These are phyloP conservation scores for Emydomyces testavorans DNA, from an alignment of 2,329 filamentous ascomycete species.

Conservation along the genomic window DNA sequence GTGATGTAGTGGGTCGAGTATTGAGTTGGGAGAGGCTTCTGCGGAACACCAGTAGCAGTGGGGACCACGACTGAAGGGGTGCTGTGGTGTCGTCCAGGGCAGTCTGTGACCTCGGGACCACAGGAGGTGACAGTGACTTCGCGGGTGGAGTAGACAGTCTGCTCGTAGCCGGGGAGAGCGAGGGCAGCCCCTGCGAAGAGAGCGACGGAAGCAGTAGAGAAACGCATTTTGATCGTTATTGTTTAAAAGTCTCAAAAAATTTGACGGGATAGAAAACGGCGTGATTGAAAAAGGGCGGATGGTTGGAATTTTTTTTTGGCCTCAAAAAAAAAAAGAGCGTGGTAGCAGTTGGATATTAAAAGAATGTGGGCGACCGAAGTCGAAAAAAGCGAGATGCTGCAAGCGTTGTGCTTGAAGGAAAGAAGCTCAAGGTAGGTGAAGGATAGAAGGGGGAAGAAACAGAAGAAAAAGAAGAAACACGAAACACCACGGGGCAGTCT, in stretches of 20 bases:
- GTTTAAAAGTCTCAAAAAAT: constrained; percentile 7
- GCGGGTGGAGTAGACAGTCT: constrained; percentile 47
- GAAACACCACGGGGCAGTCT: constrained; percentile 13
- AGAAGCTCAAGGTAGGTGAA: constrained; percentile 23
- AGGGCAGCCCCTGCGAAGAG: constrained; percentile 33
- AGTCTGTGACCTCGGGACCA: constrained; percentile 50
- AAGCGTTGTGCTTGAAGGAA: constrained; percentile 19
- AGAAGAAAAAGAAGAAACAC: constrained; percentile 19
- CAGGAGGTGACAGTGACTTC: constrained; percentile 53
- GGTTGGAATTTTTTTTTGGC: background rate
- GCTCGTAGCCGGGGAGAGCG: constrained; percentile 25
- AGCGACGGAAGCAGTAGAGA: constrained; percentile 32
- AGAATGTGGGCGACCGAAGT: constrained; percentile 37
- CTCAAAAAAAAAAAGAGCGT: constrained; percentile 19
- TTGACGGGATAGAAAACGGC: background rate
- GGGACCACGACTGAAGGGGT: constrained; percentile 20
- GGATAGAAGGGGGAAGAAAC: constrained; percentile 21
- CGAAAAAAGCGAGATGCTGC: constrained; percentile 28
- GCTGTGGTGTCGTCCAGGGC: constrained; percentile 29
- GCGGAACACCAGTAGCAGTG: constrained; percentile 19
- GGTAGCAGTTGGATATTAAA: constrained; percentile 28
- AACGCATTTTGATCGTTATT: constrained; percentile 33
- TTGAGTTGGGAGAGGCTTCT: constrained; percentile 29
- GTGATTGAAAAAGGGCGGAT: background rate
- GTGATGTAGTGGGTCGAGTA: constrained; percentile 49